Percentiles rank a stretch among this genome's conserved stretches.
phyloP scores from a whole-genome alignment of 192 early-diverging fungal species.

The Ambispora gerdemannii region DNA sequence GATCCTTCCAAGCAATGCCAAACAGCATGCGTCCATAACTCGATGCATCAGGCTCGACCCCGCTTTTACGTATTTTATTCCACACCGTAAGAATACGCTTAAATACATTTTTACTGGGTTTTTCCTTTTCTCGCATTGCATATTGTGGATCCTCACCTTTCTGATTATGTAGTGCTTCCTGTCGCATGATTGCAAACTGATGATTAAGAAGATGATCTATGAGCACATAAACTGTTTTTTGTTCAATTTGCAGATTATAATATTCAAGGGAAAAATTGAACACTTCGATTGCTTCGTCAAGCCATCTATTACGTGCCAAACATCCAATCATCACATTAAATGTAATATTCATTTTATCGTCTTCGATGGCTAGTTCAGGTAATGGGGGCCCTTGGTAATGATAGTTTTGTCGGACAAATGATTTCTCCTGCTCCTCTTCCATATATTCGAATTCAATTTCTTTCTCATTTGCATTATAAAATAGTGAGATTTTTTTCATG shows the following conservation, averaged over 20 bases:
- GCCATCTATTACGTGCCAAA: neutral
- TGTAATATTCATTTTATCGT: neutral
- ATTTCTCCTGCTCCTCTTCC: too few species aligned
- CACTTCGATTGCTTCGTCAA: neutral
- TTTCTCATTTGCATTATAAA: too few species aligned
- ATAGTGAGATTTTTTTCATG: neutral
- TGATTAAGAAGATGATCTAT: neutral
- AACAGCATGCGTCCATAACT: neutral
- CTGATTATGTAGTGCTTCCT: neutral
- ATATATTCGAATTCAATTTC: too few species aligned
- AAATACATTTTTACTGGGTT: neutral
- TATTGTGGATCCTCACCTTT: neutral
- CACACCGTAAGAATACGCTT: neutral
- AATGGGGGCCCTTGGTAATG: neutral
- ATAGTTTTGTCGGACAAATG: too few species aligned
- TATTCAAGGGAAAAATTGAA: neutral
- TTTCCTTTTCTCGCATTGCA: neutral
- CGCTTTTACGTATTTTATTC: neutral
- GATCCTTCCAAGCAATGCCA: neutral
- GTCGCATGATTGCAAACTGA: neutral
- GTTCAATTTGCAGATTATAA: neutral
- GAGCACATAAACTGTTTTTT: neutral
- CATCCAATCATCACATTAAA: neutral
- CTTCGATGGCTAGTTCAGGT: neutral
- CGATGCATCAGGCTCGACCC: neutral